Evolutionary conservation across 345 rosid species (phyloP).

Genomic region (Sapria himalayana): DNA sequence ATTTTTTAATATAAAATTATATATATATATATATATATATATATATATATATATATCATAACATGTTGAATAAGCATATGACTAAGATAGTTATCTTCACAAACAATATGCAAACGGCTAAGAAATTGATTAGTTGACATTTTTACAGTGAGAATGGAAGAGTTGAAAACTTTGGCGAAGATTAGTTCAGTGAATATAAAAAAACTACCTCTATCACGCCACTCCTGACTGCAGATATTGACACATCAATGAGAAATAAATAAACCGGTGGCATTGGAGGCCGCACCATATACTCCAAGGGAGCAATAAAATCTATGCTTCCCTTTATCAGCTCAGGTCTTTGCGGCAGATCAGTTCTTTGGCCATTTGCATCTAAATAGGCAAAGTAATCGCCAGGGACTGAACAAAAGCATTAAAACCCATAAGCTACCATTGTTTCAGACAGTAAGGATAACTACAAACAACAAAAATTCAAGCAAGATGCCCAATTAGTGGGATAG

Average conservation of each 20-base stretch:
- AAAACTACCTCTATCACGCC: constrained; percentile 98
- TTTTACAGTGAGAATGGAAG: no score
- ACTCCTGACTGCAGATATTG: constrained; percentile 70
- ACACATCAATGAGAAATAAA: constrained; percentile 93
- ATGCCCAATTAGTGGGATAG: no score
- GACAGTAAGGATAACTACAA: not conserved
- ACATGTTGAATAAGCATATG: no score
- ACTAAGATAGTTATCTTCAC: no score
- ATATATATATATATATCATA: no score
- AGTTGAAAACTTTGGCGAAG: no score
- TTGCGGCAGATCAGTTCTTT: constrained; percentile 80
- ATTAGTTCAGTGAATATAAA: no score
- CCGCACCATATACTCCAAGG: constrained; percentile 99
- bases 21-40: no score
- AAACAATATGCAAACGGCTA: no score
- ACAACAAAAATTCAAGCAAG: not conserved
- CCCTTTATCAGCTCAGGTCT: constrained; percentile 91
- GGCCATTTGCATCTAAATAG: constrained; percentile 72
- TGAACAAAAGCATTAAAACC: constrained; percentile 15
- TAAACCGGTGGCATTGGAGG: constrained; percentile 97
- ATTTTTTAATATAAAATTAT: no score
- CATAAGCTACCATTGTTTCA: constrained; percentile 7
- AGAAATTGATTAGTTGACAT: no score
- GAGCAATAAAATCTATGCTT: constrained; percentile 90
- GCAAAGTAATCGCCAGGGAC: constrained; percentile 92